Percentiles rank a stretch among this genome's conserved stretches.
These are phyloP conservation scores for Paramyrothecium roridum DNA, from an alignment of 2,329 filamentous ascomycete species.

Conservation along the genomic window DNA sequence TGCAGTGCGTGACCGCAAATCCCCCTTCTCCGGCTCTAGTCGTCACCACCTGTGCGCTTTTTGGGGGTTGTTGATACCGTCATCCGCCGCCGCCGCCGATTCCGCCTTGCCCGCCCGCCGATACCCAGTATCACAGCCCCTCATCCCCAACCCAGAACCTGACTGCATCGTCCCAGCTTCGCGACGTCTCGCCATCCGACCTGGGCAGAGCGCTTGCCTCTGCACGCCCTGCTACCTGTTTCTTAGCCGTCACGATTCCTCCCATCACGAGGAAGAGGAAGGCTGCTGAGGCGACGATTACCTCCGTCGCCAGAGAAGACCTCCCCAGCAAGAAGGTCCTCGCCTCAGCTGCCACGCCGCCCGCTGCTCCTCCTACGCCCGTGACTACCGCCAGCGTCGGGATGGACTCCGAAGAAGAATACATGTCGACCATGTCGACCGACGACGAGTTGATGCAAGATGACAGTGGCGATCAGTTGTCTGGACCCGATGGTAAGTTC, in stretches of 20 bases:
- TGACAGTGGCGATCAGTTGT: slow-evolving; percentile 71
- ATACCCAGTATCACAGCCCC: background rate
- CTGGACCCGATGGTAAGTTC: slow-evolving; percentile 46
- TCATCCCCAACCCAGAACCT: background rate
- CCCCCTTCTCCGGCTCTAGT: background rate
- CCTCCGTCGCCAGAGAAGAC: slow-evolving; percentile 38
- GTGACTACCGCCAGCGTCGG: slow-evolving; percentile 51
- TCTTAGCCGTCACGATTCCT: slow-evolving; percentile 51
- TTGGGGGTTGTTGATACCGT: slow-evolving; percentile 1
- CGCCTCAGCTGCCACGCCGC: slow-evolving; percentile 46
- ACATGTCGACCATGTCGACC: slow-evolving; percentile 77
- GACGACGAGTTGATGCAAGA: slow-evolving; percentile 72
- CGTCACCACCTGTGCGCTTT: background rate
- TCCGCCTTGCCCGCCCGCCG: background rate
- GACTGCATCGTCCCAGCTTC: background rate
- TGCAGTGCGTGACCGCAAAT: background rate
- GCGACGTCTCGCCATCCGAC: background rate
- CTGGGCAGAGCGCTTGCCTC: background rate
- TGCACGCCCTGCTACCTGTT: background rate
- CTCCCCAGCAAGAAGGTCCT: slow-evolving; percentile 51
- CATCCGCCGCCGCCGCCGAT: background rate
- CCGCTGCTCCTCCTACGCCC: slow-evolving; percentile 54
- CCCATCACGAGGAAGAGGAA: slow-evolving; percentile 58
- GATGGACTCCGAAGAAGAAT: slow-evolving; percentile 97
- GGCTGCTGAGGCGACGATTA: slow-evolving; percentile 62